Percentiles rank a stretch among this genome's conserved stretches.
Conservation (phyloP, 2,329 filamentous ascomycete genomes). For the Diplodia sapinea region DNA sequence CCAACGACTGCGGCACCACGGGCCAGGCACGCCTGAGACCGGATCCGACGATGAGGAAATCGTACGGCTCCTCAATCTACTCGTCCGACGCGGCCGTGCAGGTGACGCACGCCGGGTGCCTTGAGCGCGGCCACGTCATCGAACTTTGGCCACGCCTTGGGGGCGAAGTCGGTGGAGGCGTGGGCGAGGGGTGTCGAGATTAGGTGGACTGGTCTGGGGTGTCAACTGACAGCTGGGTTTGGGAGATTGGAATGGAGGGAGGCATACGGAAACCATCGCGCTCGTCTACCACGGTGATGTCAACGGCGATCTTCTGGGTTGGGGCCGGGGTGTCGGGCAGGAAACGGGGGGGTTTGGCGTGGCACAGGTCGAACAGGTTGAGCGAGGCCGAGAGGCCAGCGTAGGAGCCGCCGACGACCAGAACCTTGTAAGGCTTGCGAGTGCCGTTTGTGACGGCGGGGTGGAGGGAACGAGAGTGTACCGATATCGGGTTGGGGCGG, state of each 20-base stretch:
- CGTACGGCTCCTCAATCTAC: conserved; percentile 57
- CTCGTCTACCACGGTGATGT: conserved; percentile 78
- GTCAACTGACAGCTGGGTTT: conserved; percentile 57
- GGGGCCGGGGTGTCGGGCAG: background rate
- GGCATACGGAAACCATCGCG: conserved; percentile 79
- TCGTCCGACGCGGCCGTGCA: conserved; percentile 3
- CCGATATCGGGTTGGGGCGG: conserved; percentile 13
- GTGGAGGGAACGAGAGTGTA: background rate
- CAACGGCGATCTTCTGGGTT: conserved; percentile 59
- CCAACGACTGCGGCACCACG: conserved; percentile 71
- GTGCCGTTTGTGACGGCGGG: background rate
- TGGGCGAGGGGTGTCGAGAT: conserved; percentile 16
- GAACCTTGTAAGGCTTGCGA: conserved; percentile 48
- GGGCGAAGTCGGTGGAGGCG: conserved; percentile 4
- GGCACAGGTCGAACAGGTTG: conserved; percentile 70
- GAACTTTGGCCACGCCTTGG: conserved; percentile 19
- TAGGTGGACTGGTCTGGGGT: conserved; percentile 47
- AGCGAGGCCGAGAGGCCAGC: conserved; percentile 70
- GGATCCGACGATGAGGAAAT: conserved; percentile 75
- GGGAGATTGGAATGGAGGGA: conserved; percentile 58
- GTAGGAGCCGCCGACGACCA: conserved; percentile 75
- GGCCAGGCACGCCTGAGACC: conserved; percentile 74
- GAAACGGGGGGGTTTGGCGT: conserved; percentile 49
- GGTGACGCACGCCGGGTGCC: conserved; percentile 17
- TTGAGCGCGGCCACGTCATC: conserved; percentile 2